A percentile compares a stretch with the other conserved stretches of the same genome.
Evolutionary conservation across 768 basidiomycete species (phyloP).

Genomic region (Amanita subjunquillea): DNA sequence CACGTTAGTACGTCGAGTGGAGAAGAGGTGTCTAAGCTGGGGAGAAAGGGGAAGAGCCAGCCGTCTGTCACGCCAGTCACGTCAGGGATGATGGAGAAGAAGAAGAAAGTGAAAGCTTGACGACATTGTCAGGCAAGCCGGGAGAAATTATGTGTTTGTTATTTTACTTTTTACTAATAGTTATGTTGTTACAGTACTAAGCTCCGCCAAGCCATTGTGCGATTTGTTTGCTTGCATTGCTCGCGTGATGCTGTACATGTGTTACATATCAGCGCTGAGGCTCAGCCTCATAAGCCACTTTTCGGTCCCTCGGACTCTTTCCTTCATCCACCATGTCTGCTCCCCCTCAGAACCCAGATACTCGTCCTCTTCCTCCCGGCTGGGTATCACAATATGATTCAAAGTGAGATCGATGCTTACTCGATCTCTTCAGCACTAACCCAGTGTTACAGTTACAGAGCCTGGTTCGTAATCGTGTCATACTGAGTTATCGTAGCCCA

Average conservation of each 20-base stretch:
- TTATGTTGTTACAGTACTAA: neutral
- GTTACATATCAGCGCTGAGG: neutral
- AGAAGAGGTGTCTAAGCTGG: neutral
- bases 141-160: neutral
- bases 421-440: conserved; percentile 12
- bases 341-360: conserved; percentile 45
- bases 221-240: neutral
- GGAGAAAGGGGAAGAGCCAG: neutral
- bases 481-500: neutral
- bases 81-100: neutral
- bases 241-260: conserved; percentile 19
- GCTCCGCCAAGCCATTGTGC: neutral
- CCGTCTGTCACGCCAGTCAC: conserved; percentile 3
- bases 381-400: conserved; percentile 61
- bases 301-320: conserved; percentile 7
- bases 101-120: neutral
- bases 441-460: conserved; percentile 29
- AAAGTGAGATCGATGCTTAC: conserved; percentile 39
- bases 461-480: conserved; percentile 35
- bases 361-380: conserved; percentile 50
- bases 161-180: conserved; percentile 4
- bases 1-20: conserved; percentile 11
- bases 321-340: conserved; percentile 25
- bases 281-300: conserved; percentile 6
- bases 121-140: neutral